Evolutionary conservation across 2,329 filamentous ascomycete species (phyloP), one percentile per base, ranked within the genome.

Genomic region (Blastomyces percursus): DNA sequence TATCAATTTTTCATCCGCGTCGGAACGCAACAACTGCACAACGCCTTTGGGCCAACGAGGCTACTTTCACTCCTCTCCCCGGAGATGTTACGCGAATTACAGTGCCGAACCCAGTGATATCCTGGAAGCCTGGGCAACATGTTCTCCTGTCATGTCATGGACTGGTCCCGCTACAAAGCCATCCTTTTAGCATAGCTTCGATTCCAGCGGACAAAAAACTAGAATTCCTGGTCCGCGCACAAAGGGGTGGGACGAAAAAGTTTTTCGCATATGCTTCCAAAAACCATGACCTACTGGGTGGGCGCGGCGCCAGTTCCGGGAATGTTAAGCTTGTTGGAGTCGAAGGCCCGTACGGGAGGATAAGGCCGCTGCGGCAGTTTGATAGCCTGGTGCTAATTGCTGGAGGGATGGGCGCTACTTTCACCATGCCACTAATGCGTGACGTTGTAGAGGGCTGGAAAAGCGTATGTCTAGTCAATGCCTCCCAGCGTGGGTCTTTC

Each of bases 101-200:
- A 0, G 80, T 87, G 54, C 69, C 75, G 1, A 78, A 83, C 27
- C 82, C 82, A 1, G 79, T 81, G 1, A 78, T 86, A 59, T 73
- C 69, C 21, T 88, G 85, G 86, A 77, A 72, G 35, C 78, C 85
- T 2, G 86, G 85, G 0, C 85, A 88, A 64, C 85, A 88, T 69
- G 78, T 84, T 0, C 86, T 86, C 66, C 73, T 88, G 1, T 81
- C 82, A 5, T 85, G 78, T 67, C 85, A 82, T 67, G 77, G 77
- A 0, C 70, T 86, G 46, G 77, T 79, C 21, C 84, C 83, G 0
- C 72, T 87, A 1, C 83, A 87, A 67, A 82, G 80, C 30, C 85
- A 88, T 66, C 86, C 85, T 0, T 87, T 87, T 68, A 87, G 84
- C 1, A 84, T 87, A 63, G 75, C 81, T 2, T 83, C 81, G 0